Percentiles rank a stretch among this genome's conserved stretches.
Conservation (phyloP, 2,329 filamentous ascomycete species). For the Trichoderma atroviride region DNA sequence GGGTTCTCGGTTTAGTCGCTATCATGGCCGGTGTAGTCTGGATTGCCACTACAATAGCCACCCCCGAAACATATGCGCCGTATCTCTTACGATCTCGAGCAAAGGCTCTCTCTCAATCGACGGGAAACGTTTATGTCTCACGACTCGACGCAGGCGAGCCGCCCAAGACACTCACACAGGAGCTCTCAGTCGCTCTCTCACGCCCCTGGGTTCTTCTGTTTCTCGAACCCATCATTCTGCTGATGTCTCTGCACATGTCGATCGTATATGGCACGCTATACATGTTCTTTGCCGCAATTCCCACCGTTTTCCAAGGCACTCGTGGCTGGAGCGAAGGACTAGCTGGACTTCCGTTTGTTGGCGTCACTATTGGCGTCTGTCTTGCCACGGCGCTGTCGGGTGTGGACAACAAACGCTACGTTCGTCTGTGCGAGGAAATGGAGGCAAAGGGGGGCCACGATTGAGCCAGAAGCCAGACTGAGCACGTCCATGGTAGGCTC, state of each 20-base stretch:
- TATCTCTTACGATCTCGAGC: conserved; percentile 8
- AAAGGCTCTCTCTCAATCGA: neutral
- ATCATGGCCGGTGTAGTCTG: neutral
- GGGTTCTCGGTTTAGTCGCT: neutral
- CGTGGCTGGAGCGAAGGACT: conserved; percentile 68
- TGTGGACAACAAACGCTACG: neutral
- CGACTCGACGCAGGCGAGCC: neutral
- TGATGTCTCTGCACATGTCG: conserved; percentile 79
- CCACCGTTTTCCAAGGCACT: conserved; percentile 72
- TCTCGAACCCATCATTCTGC: conserved; percentile 82
- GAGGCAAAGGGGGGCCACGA: neutral
- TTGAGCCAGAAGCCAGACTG: conserved; percentile 54
- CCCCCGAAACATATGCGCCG: neutral
- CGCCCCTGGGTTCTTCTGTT: conserved; percentile 34
- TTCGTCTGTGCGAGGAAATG: neutral
- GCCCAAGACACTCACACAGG: neutral
- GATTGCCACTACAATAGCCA: conserved; percentile 53
- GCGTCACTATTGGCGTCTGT: neutral
- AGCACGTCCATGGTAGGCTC: conserved; percentile 58
- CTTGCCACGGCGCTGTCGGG: neutral
- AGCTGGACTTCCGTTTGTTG: conserved; percentile 64
- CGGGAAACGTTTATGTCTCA: neutral
- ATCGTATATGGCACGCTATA: conserved; percentile 84
- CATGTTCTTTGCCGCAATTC: conserved; percentile 87
- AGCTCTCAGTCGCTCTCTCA: neutral